Conservation (phyloP, 2,329 filamentous ascomycete genomes). For the Coniella vitis region DNA sequence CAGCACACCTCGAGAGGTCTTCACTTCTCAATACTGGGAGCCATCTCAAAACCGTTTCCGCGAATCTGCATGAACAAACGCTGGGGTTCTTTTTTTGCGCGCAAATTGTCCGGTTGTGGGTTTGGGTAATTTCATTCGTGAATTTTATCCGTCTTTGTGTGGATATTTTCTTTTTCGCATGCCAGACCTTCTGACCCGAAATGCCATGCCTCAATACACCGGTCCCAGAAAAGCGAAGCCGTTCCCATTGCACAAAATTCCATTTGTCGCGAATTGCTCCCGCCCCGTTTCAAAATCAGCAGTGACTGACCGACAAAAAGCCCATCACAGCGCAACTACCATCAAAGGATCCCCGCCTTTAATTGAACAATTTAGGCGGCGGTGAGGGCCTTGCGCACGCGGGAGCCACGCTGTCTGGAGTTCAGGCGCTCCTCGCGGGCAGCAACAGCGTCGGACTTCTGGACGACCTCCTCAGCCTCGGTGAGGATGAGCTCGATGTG, state of each 20-base stretch:
- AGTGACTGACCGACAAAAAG: constrained; percentile 25
- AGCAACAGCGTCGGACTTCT: constrained; percentile 71
- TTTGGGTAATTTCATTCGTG: constrained; percentile 17
- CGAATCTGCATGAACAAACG: neutral
- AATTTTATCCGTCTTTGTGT: constrained; percentile 16
- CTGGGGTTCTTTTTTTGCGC: neutral
- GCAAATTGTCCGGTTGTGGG: constrained; percentile 4
- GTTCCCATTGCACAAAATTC: constrained; percentile 15
- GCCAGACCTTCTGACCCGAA: constrained; percentile 17
- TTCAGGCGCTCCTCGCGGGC: constrained; percentile 64
- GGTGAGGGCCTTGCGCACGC: constrained; percentile 57
- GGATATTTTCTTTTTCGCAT: constrained; percentile 15
- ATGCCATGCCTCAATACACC: constrained; percentile 18
- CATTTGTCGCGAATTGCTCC: constrained; percentile 10
- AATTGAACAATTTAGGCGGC: constrained; percentile 43
- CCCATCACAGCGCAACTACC: constrained; percentile 25
- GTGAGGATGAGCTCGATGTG: constrained; percentile 99
- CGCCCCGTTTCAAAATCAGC: constrained; percentile 7
- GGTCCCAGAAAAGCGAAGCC: constrained; percentile 18
- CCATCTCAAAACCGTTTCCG: neutral
- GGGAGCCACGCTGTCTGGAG: constrained; percentile 84
- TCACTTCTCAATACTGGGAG: too few relatives aligned
- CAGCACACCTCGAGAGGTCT: too few relatives aligned
- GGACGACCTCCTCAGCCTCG: constrained; percentile 91
- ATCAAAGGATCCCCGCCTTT: constrained; percentile 8